Evolutionary conservation across 768 basidiomycete species (phyloP), one percentile per base, ranked within the genome.

Genomic region (Termitomyces sp.): DNA sequence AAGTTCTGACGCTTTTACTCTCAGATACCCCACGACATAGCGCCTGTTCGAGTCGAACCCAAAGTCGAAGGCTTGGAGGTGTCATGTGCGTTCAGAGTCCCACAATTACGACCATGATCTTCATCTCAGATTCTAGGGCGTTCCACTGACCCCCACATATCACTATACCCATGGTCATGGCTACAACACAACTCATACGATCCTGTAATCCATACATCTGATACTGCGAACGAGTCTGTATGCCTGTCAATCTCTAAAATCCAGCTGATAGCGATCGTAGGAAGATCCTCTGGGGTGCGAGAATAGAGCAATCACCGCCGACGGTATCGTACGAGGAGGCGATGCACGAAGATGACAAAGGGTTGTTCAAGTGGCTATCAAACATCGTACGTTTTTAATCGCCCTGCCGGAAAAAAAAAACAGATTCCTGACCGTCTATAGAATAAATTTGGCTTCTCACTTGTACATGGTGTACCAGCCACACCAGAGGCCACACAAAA

Each of bases 401-500:
- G 15, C 48, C 13, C 8, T n/a, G 38, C 45, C 18, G 28, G 2
- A 2, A 28, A 28, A 2, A 28, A 28, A 11, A 49, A 49, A 62
- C 63, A 50, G 61, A 38, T 35, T 44, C n/a, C 48, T 50, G 42
- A 40, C 49, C 4, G 36, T 40, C 13, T 24, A 24, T 48, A 96
- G 94, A 85, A 95, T 65, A 81, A 78, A 52, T 96, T 90, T 69
- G 96, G 96, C 0, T 94, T 98, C 73, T 94, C 89, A 58, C 91
- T 97, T 63, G 81, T 98, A 8, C 79, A 85, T 16, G 92, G 87
- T 12, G 90, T 96, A 13, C 93, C 95, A 4, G 71, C 81, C 0
- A 92, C 88, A 0, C 82, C 91, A 6, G 89, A 94, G 71, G 91
- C 87, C 3, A 99, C 96, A 0, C 93, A 98, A 70, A 78, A 81